phyloP scores from a whole-genome alignment of 805 yeast species.

The Metschnikowia dekortorum region DNA sequence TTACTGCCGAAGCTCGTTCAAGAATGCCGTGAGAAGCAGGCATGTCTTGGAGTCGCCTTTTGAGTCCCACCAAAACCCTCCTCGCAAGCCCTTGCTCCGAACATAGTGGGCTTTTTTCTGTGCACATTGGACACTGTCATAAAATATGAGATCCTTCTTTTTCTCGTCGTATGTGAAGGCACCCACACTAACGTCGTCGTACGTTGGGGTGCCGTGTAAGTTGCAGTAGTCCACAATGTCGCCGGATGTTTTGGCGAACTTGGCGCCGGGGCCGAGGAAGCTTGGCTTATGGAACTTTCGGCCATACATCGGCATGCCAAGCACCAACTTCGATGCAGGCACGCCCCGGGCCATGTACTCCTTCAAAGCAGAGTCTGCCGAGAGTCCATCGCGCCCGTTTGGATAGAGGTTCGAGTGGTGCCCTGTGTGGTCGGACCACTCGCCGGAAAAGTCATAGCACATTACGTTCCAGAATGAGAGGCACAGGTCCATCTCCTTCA shows the following conservation, averaged over 20 bases:
- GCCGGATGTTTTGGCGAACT: conserved; percentile 31
- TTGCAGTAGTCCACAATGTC: conserved; percentile 48
- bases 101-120: conserved; percentile 59
- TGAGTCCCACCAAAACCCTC: conserved; percentile 96
- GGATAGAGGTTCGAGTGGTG: conserved; percentile 69
- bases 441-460: conserved; percentile 87
- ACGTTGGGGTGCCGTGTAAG: conserved; percentile 45
- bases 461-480: conserved; percentile 78
- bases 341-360: conserved; percentile 43
- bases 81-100: conserved; percentile 49
- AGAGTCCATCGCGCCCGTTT: conserved; percentile 36
- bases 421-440: conserved; percentile 59
- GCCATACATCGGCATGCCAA: conserved; percentile 92
- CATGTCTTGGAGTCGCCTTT: conserved; percentile 55
- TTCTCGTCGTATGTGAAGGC: conserved; percentile 26
- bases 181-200: conserved; percentile 48
- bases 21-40: conserved; percentile 40
- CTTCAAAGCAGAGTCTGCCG: conserved; percentile 46
- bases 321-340: conserved; percentile 46
- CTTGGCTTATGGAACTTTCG: conserved; percentile 30
- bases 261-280: conserved; percentile 37
- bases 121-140: conserved; percentile 60
- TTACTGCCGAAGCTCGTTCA: conserved; percentile 3
- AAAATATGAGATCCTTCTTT: conserved; percentile 23
- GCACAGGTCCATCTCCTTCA: conserved; percentile 53